Base-by-base conservation (phyloP, 768 basidiomycete species). In the Hypholoma sublateritium region DNA sequence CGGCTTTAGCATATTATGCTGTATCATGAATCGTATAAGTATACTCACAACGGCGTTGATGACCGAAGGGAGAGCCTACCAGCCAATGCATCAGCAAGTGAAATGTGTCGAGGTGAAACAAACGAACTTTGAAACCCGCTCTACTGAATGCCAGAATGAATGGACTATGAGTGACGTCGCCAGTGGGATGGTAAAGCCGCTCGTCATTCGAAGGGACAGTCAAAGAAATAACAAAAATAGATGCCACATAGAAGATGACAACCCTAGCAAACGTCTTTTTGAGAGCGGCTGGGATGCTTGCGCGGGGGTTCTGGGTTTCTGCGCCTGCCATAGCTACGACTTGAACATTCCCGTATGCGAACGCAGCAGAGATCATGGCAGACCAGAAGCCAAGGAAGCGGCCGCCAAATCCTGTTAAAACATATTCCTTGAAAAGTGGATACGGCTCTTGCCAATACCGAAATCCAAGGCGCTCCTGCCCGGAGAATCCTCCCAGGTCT, bases 121-220 rank as follows among this genome's bases (percentile, higher is more conserved):
- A n/a, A 45, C 65, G 59, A 17, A 73, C 83, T 69, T 80, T 83
- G 67, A 87, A 80, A 9, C 87, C 84, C 5, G 83, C 82, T 19
- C 77, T 72, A 39, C 70, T 75, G 62, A 89, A 83, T 22, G 87
- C 89, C 56, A 91, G 81, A 37, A 91, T 88, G 69, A 89, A 91
- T 0, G 89, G 89, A 28, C 86, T 88, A 39, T 82, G 72, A 1
- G 80, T 84, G 14, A 77, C 84, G 17, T 77, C 68, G 5, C 65
- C 64, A 47, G 68, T 64, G 19, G 62, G 49, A 34, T 57, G 54
- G 22, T 62, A 61, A 32, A 73, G 67, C 41, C 60, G 60, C 0
- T 72, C 67, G 64, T 89, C 84, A 62, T 81, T 74, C 47, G 78
- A 84, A 1, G 87, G 86, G 32, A 91, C 82, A 35, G 88, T 75